Evolutionary conservation across 768 basidiomycete species (phyloP), one percentile per base, ranked within the genome.

Genomic region (Boletus sp.): DNA sequence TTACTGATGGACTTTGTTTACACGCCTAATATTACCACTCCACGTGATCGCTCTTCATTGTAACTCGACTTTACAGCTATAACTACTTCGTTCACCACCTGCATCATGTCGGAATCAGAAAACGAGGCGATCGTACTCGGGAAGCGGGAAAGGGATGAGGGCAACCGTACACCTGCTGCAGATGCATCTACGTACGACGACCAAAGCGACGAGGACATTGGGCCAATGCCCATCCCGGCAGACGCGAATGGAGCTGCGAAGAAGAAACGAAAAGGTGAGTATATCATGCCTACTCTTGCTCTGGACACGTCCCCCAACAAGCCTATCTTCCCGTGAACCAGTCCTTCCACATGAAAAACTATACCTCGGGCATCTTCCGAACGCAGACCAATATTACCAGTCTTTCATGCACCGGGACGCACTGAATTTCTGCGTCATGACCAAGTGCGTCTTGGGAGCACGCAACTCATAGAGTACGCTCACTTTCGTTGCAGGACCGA

Each of bases 341-440:
- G 94, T 96, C 42, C 82, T 98, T 7, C 94, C 90, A 0, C 94
- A 98, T 71, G 97, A 98, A 78, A 82, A 85, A 63, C 78, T 98
- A 17, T 98, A 91, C 76, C 80, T 99, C 45, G 92, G 94, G 39
- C 92, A 96, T 74, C 77, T 99, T 18, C 97, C 97, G 2, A 84
- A 84, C 63, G 83, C 93, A 52, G 92, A 98, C 73, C 86, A 97
- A 63, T 99, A 99, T 76, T 89, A 86, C 77, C 94, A 95, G 76
- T 94, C 91, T 57, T 98, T 98, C 75, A 98, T 99, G 97, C 97
- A 99, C 72, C 79, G 94, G 49, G 96, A 98, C 61, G 83, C 85
- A 36, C 80, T 98, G 59, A 96, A 94, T 68, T 95, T 91, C 63
- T 86, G 85, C 39, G 84, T 90, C 24, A 86, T 94, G 65, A 98